Base-by-base conservation (phyloP, 805 yeast species). In the Hanseniaspora thailandica region DNA sequence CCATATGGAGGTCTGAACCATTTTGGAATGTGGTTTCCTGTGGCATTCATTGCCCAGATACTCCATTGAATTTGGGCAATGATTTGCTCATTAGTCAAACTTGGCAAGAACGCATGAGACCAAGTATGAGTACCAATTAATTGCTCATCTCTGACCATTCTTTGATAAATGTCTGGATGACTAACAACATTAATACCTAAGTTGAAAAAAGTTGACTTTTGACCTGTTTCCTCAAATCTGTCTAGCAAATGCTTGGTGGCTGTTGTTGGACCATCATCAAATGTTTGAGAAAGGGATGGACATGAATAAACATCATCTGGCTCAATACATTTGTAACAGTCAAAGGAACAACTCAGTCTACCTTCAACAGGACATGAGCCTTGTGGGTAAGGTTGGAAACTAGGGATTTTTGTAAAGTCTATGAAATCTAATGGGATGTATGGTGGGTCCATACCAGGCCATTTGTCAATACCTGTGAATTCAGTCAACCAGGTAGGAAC, bases 1-100 rank as follows among this genome's bases (percentile, higher is more conserved):
- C 97, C 98, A 63, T 86, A 90, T 0, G 98, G 98, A 0, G 98
- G 98, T 59, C 98, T 76, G 66, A 85, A 90, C 85, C 90, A 90
- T 62, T 82, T 83, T 6, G 98, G 98, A 9, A 85, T 64, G 61
- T 88, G 89, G 26, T 81, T 73, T 0, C 86, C 85, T 0, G 97
- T 88, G 1, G 96, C 96, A 69, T 90, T 89, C 88, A 89, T 86
- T 5, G 97, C 96, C 97, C 97, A 90, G 31, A 87, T 80, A 1
- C 94, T 81, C 98, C 98, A 90, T 66, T 89, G 82, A 36, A 90
- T 69, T 64, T 90, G 95, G 0, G 97, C 95, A 54, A 84, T 80
- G 19, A 90, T 79, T 57, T 86, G 77, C 66, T 87, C 90, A 63
- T 88, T 88, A 23, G 80, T 66, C 54, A 89, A 71, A 0, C 80